phyloP scores from a whole-genome alignment of 345 rosid genomes.

The Moringa oleifera region DNA sequence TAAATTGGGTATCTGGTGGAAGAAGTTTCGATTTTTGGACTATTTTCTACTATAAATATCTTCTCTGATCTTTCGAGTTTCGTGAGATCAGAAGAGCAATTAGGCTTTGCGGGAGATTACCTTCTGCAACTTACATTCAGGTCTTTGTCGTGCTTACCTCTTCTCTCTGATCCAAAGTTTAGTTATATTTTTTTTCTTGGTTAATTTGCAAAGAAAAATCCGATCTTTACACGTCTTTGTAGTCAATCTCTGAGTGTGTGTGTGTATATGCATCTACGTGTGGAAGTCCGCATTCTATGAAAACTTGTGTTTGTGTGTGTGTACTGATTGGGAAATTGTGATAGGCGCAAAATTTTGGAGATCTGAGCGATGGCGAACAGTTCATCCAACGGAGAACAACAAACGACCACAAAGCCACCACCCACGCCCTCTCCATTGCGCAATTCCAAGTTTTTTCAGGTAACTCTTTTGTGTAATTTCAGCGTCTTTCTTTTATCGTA shows the following conservation, averaged over 20 bases:
- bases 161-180: conserved; percentile 1
- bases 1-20: conserved; percentile 21
- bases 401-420: conserved; percentile 57
- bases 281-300: background rate
- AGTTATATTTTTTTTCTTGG: background rate
- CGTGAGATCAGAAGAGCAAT: conserved; percentile 22
- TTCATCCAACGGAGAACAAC: conserved; percentile 46
- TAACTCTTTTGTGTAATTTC: conserved; percentile 5
- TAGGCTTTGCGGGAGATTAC: conserved; percentile 5
- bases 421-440: conserved; percentile 92
- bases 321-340: background rate
- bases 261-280: no score
- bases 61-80: conserved; percentile 16
- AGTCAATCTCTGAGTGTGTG: no score
- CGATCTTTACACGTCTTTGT: background rate
- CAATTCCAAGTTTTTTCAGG: conserved; percentile 86
- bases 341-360: conserved; percentile 2
- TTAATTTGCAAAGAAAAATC: conserved; percentile 2
- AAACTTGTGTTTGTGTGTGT: conserved; percentile 6
- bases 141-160: background rate
- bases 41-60: conserved; percentile 36
- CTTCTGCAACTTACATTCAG: conserved; percentile 10
- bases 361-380: conserved; percentile 52
- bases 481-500: no score
- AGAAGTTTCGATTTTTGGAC: conserved; percentile 20